phyloP scores from a whole-genome alignment of 2,329 filamentous ascomycete genomes.

The Monosporascus cannonballus region DNA sequence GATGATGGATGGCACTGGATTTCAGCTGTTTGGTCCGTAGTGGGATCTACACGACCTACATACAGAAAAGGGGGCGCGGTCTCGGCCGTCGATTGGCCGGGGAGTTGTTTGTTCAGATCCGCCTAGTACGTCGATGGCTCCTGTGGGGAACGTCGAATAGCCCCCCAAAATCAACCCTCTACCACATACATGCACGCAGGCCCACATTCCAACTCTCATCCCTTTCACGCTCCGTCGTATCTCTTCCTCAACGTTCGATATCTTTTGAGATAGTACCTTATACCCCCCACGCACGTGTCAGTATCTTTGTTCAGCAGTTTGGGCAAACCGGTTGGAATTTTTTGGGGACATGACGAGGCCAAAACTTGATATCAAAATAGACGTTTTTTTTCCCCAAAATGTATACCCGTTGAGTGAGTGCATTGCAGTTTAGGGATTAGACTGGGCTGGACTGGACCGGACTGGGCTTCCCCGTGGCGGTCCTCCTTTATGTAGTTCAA shows the following conservation, averaged over 20 bases:
- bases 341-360: too few species aligned
- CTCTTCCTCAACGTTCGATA: slow-evolving; percentile 80
- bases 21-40: too few species aligned
- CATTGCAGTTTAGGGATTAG: too few species aligned
- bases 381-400: background rate
- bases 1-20: too few species aligned
- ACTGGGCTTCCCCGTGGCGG: too few species aligned
- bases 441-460: too few species aligned
- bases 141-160: background rate
- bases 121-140: background rate
- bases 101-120: background rate
- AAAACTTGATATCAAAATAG: too few species aligned
- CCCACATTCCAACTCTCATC: background rate
- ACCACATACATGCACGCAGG: too few species aligned
- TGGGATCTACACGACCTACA: too few species aligned
- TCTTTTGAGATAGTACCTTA: slow-evolving; percentile 83
- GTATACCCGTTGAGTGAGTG: background rate
- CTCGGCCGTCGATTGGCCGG: background rate
- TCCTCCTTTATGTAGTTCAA: too few species aligned
- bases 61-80: too few species aligned
- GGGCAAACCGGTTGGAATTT: too few species aligned
- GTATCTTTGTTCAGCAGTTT: background rate
- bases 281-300: slow-evolving; percentile 3
- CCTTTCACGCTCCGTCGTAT: slow-evolving; percentile 49
- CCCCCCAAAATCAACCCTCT: background rate